Conservation (phyloP, 2,329 filamentous ascomycete species). For the Fusarium sp. region DNA sequence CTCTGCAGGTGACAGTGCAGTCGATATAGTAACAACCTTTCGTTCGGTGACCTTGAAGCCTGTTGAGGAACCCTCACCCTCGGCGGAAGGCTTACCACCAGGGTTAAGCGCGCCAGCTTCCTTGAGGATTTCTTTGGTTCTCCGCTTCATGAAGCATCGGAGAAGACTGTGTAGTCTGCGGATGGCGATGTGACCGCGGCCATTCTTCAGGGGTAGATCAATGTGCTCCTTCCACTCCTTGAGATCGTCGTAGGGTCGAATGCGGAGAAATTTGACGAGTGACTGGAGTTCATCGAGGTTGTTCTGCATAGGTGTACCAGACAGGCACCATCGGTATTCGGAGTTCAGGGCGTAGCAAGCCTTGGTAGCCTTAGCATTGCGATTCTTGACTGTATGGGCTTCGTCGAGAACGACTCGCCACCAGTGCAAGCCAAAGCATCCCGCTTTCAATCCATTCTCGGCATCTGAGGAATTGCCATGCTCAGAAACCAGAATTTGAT, state of each 20-base stretch:
- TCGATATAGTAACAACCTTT: conserved; percentile 82
- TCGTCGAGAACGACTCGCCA: conserved; percentile 96
- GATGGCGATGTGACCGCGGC: conserved; percentile 89
- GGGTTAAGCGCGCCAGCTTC: conserved; percentile 83
- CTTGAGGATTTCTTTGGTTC: conserved; percentile 96
- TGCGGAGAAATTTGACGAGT: conserved; percentile 89
- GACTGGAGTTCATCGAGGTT: conserved; percentile 97
- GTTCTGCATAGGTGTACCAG: conserved; percentile 97
- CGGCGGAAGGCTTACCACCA: conserved; percentile 69
- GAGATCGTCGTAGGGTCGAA: conserved; percentile 89
- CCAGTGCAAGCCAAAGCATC: conserved; percentile 93
- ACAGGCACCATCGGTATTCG: conserved; percentile 95
- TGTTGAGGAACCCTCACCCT: conserved; percentile 63
- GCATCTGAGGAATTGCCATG: conserved; percentile 74
- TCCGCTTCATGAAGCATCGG: conserved; percentile 97
- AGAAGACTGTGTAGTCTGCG: conserved; percentile 84
- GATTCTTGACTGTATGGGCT: conserved; percentile 98
- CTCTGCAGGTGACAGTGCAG: conserved; percentile 82
- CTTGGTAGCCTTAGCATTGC: conserved; percentile 93
- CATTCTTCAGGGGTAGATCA: conserved; percentile 87
- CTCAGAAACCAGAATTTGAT: conserved; percentile 93
- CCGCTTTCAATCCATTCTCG: conserved; percentile 72
- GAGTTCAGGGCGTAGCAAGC: conserved; percentile 86
- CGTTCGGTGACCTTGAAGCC: conserved; percentile 93
- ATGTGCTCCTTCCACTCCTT: conserved; percentile 92